Evolutionary conservation across 495 filamentous ascomycete species (phyloP).

Genomic region (Filosporella fistucella): DNA sequence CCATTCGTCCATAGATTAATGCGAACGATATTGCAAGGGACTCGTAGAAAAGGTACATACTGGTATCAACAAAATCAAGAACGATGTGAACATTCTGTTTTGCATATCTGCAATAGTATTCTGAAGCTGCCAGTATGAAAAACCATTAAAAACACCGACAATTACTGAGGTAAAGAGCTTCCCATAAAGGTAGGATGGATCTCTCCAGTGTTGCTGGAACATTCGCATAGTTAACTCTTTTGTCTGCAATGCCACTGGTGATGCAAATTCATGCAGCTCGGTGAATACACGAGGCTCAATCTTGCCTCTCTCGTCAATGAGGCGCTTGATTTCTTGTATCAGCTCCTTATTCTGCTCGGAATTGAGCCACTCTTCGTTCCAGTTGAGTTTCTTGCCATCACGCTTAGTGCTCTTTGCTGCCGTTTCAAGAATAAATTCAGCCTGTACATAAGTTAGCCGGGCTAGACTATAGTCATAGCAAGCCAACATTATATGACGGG

Average conservation of each 20-base stretch:
- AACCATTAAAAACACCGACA: slow-evolving; percentile 48
- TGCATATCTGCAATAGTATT: slow-evolving; percentile 60
- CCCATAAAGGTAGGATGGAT: slow-evolving; percentile 68
- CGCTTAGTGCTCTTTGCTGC: slow-evolving; percentile 42
- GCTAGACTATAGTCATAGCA: too few species aligned
- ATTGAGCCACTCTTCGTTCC: slow-evolving; percentile 68
- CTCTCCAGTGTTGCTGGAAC: slow-evolving; percentile 61
- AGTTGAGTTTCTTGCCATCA: slow-evolving; percentile 53
- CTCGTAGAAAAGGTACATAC: too few species aligned
- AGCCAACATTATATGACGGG: too few species aligned
- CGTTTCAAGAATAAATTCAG: slow-evolving; percentile 82
- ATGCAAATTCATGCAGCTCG: slow-evolving; percentile 42
- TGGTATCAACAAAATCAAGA: slow-evolving; percentile 71
- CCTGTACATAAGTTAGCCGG: too few species aligned
- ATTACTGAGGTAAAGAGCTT: slow-evolving; percentile 58
- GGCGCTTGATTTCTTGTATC: slow-evolving; percentile 54
- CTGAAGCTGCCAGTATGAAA: slow-evolving; percentile 38
- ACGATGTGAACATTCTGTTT: slow-evolving; percentile 72
- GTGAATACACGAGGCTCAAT: slow-evolving; percentile 24
- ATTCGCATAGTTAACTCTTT: slow-evolving; percentile 33
- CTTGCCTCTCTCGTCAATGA: slow-evolving; percentile 51
- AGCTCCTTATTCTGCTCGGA: slow-evolving; percentile 50
- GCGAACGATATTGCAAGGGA: too few species aligned
- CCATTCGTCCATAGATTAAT: too few species aligned
- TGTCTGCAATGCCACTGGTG: slow-evolving; percentile 30